Evolutionary conservation across 2,329 filamentous ascomycete species (phyloP).

Genomic region (Verticillium isaacii): DNA sequence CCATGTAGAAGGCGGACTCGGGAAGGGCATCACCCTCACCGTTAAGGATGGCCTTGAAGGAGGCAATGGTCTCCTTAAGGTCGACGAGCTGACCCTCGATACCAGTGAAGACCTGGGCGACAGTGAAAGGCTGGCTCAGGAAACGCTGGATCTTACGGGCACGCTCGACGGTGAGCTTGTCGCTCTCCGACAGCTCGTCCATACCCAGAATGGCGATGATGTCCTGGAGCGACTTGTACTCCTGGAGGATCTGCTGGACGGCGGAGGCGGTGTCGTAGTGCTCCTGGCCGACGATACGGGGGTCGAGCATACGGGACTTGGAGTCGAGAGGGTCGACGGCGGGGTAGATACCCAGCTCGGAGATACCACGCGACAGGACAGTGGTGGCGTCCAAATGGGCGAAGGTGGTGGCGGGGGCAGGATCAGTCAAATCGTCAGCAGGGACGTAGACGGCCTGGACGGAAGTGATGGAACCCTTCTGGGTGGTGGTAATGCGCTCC

Average conservation of each 20-base stretch:
- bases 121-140: constrained; percentile 98
- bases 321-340: constrained; percentile 99
- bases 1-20: constrained; percentile 96
- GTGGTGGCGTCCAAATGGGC: constrained; percentile 99
- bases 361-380: constrained; percentile 99
- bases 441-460: constrained; percentile 99
- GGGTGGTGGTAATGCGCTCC: constrained; percentile 99
- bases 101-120: constrained; percentile 74
- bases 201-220: constrained; percentile 99
- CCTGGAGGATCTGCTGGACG: constrained; percentile 99
- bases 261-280: constrained; percentile 94
- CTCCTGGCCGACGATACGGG: constrained; percentile 95
- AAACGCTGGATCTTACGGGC: constrained; percentile 99
- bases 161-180: constrained; percentile 99
- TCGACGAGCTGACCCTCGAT: constrained; percentile 97
- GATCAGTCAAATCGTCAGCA: constrained; percentile 99
- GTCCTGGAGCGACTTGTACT: constrained; percentile 99
- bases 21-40: constrained; percentile 96
- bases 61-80: constrained; percentile 95
- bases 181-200: constrained; percentile 98
- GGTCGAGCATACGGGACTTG: constrained; percentile 99
- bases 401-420: constrained; percentile 98
- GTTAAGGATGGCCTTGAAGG: constrained; percentile 94
- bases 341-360: constrained; percentile 99
- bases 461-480: constrained; percentile 98